phyloP scores from a whole-genome alignment of 2,329 filamentous ascomycete genomes.

The Davidsoniella virescens region DNA sequence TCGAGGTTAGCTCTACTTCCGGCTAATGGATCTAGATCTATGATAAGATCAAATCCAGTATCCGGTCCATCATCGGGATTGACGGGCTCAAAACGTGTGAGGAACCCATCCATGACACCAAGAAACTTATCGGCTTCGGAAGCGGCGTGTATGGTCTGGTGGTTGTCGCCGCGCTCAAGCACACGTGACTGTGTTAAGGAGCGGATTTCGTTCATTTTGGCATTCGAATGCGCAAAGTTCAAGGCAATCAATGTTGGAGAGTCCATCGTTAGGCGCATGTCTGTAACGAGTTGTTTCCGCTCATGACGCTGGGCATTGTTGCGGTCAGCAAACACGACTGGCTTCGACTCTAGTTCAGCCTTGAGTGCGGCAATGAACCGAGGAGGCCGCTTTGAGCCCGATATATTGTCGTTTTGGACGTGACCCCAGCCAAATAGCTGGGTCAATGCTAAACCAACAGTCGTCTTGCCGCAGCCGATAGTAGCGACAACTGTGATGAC shows the following conservation, averaged over 20 bases:
- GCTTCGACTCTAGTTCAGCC: constrained; percentile 43
- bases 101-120: constrained; percentile 88
- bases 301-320: constrained; percentile 89
- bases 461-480: constrained; percentile 94
- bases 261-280: constrained; percentile 47
- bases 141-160: constrained; percentile 88
- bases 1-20: constrained; percentile 80
- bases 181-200: constrained; percentile 64
- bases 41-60: constrained; percentile 63
- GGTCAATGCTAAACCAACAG: constrained; percentile 62
- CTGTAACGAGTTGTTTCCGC: constrained; percentile 70
- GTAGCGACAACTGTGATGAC: constrained; percentile 85
- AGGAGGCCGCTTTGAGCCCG: constrained; percentile 50
- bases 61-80: constrained; percentile 55
- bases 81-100: constrained; percentile 68
- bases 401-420: constrained; percentile 92
- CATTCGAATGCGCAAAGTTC: constrained; percentile 73
- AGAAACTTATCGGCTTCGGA: constrained; percentile 59
- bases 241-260: constrained; percentile 65
- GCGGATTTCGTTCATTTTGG: constrained; percentile 56
- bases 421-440: constrained; percentile 85
- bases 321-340: constrained; percentile 75
- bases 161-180: constrained; percentile 76
- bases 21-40: constrained; percentile 63
- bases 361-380: constrained; percentile 60